These are phyloP conservation scores for Phytophthora hibernalis DNA, from an alignment of 352 stramenopile genomes.

Conservation along the genomic window DNA sequence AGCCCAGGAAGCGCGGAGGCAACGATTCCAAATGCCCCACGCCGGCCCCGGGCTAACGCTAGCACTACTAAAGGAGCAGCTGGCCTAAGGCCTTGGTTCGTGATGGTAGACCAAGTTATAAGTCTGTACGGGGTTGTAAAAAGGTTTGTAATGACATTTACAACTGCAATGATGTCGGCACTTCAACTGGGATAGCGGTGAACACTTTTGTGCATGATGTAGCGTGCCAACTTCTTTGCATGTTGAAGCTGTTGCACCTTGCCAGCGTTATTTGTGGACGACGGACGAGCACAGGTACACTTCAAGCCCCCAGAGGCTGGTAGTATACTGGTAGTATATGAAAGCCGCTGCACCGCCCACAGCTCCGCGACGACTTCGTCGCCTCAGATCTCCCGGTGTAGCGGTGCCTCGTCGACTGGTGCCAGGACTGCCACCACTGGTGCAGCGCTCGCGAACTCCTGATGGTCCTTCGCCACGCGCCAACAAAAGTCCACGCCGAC, in stretches of 20 bases:
- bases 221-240: conserved; percentile 2
- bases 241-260: conserved; percentile 16
- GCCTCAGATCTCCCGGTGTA: conserved; percentile 21
- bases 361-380: conserved; percentile 17
- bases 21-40: conserved; percentile 22
- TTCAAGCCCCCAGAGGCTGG: neutral
- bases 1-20: conserved; percentile 29
- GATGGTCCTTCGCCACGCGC: conserved; percentile 2
- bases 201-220: conserved; percentile 7
- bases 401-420: conserved; percentile 6
- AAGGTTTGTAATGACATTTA: too few relatives aligned
- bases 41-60: conserved; percentile 20
- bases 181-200: too few relatives aligned
- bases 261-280: conserved; percentile 6
- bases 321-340: conserved; percentile 31
- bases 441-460: conserved; percentile 15
- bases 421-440: conserved; percentile 4
- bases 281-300: neutral
- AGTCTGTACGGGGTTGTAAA: conserved; percentile 11
- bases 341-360: conserved; percentile 19
- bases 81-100: conserved; percentile 21
- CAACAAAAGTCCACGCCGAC: conserved; percentile 14
- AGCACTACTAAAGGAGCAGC: conserved; percentile 28
- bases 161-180: too few relatives aligned
- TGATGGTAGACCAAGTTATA: conserved; percentile 24